Evolutionary conservation across 2,329 filamentous ascomycete genomes (phyloP).

Genomic region (Trematosphaeria pertusa): DNA sequence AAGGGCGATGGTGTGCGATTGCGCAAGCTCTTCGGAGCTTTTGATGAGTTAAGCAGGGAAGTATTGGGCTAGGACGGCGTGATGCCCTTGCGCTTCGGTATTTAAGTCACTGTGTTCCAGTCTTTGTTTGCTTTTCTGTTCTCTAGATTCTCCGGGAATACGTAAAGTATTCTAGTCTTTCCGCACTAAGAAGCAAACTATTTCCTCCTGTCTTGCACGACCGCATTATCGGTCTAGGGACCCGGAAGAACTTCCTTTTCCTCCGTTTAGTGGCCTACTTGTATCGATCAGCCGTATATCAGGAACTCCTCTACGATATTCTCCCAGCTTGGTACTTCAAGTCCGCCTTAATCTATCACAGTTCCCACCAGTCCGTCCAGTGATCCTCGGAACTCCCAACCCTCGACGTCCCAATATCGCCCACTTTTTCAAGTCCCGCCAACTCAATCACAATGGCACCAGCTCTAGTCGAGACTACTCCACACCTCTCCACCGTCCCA

Average conservation of each 20-base stretch:
- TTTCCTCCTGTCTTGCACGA: not conserved
- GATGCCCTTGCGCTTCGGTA: not conserved
- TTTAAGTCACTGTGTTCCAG: not conserved
- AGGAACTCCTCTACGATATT: not conserved
- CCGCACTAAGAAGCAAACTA: not conserved
- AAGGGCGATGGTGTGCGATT: conserved; percentile 44
- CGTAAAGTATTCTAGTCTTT: not conserved
- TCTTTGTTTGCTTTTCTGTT: too few species aligned
- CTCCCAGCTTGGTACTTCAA: not conserved
- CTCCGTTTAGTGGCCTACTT: too few species aligned
- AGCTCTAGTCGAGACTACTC: conserved; percentile 39
- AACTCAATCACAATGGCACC: conserved; percentile 35
- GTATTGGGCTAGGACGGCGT: not conserved
- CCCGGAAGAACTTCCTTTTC: too few species aligned
- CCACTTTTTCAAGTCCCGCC: conserved; percentile 1
- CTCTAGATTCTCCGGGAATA: too few species aligned
- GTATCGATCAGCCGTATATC: too few species aligned
- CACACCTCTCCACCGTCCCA: conserved; percentile 18
- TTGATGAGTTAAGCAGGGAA: conserved; percentile 2
- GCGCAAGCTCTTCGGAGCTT: conserved; percentile 31
- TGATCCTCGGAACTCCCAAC: not conserved
- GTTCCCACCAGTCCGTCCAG: not conserved
- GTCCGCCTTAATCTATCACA: not conserved
- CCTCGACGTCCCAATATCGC: not conserved
- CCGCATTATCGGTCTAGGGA: not conserved